phyloP scores from a whole-genome alignment of 371 early-diverging fungal species.

The Zopfochytrium polystomum region DNA sequence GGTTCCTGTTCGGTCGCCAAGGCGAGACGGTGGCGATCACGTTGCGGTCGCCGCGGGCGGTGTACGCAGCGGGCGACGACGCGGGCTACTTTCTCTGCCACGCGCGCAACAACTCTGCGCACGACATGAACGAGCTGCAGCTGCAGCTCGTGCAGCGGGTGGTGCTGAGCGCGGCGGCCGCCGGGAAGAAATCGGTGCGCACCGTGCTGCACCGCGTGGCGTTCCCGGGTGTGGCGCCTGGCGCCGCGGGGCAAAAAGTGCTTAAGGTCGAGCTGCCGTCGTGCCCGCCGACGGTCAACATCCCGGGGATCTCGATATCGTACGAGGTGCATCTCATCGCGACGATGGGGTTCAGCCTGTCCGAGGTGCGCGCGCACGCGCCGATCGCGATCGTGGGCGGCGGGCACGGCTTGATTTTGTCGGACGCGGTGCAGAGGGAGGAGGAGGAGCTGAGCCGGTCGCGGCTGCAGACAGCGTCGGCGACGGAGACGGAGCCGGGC shows the following conservation, averaged over 20 bases:
- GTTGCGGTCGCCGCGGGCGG: conserved; percentile 6
- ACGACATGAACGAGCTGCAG: conserved; percentile 17
- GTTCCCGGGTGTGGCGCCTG: conserved; percentile 9
- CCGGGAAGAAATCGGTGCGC: not conserved
- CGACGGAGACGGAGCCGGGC: no score
- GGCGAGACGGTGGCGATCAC: conserved; percentile 14
- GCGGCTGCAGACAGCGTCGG: no score
- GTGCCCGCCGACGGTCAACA: not conserved
- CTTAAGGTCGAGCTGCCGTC: not conserved
- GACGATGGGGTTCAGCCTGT: not conserved
- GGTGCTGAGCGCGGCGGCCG: not conserved
- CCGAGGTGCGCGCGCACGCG: conserved; percentile 1
- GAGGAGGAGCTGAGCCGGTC: conserved; percentile 2
- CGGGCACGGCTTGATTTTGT: conserved; percentile 2
- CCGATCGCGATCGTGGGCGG: conserved; percentile 5
- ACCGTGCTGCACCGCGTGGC: not conserved
- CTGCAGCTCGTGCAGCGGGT: conserved; percentile 7
- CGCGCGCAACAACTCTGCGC: conserved; percentile 4
- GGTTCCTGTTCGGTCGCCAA: conserved; percentile 9
- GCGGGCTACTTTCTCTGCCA: conserved; percentile 5
- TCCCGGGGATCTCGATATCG: conserved; percentile 5
- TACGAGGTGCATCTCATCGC: not conserved
- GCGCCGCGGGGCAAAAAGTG: conserved; percentile 10
- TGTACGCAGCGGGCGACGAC: conserved; percentile 8
- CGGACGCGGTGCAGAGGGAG: conserved; percentile 1